phyloP scores from a whole-genome alignment of 2,329 filamentous ascomycete species.

The Ceratocystis eucalypticola region DNA sequence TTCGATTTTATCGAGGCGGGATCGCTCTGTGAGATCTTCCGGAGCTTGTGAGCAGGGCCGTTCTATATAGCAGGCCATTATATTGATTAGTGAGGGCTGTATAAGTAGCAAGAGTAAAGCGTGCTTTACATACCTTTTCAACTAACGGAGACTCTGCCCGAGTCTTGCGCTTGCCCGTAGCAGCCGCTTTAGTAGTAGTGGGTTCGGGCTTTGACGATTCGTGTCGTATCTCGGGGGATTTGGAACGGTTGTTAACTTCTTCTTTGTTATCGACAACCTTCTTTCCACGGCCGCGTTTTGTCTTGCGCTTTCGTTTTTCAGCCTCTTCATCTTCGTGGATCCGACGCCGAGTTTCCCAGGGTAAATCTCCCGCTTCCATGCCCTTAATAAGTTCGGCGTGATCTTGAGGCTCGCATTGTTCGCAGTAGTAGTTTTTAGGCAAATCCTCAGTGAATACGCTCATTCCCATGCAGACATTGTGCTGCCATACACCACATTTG shows the following conservation, averaged over 20 bases:
- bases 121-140: constrained; percentile 33
- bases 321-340: constrained; percentile 48
- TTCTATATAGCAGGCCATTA: constrained; percentile 26
- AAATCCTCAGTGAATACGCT: constrained; percentile 63
- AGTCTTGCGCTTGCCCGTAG: constrained; percentile 43
- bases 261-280: constrained; percentile 51
- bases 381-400: constrained; percentile 70
- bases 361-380: constrained; percentile 66
- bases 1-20: constrained; percentile 27
- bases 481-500: constrained; percentile 85
- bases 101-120: not conserved
- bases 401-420: constrained; percentile 71
- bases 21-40: constrained; percentile 42
- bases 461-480: constrained; percentile 90
- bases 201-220: constrained; percentile 38
- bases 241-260: constrained; percentile 21
- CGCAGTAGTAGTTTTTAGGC: constrained; percentile 81
- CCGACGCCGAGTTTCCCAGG: constrained; percentile 63
- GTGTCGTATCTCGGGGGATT: constrained; percentile 19
- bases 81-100: not conserved
- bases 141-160: constrained; percentile 43
- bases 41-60: constrained; percentile 32
- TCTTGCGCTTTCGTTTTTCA: constrained; percentile 42
- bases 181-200: constrained; percentile 25
- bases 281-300: constrained; percentile 51